A percentile compares a stretch with the other conserved stretches of the same genome.
These are phyloP conservation scores for Fistulifera pelliculosa DNA, from an alignment of 108 stramenopile genomes.

Conservation along the genomic window DNA sequence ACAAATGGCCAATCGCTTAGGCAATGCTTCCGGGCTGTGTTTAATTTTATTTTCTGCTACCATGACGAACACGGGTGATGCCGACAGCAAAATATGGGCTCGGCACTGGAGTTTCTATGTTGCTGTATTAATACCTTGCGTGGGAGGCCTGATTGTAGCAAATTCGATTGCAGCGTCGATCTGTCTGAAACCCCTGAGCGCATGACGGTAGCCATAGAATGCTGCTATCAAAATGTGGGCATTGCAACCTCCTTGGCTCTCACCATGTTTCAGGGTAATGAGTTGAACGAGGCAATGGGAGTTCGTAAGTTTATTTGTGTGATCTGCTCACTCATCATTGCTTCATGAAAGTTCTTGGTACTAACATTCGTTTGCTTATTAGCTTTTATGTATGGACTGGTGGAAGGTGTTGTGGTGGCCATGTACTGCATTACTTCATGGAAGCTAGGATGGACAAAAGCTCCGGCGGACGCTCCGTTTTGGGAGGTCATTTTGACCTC, in stretches of 20 bases:
- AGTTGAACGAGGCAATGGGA: conserved; percentile 57
- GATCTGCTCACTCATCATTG: too few species aligned
- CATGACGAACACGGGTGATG: conserved; percentile 49
- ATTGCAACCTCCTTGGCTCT: conserved; percentile 69
- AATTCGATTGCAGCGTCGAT: conserved; percentile 31
- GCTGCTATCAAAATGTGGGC: conserved; percentile 85
- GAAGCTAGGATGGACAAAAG: conserved; percentile 58
- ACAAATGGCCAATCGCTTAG: conserved; percentile 38
- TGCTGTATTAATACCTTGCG: conserved; percentile 48
- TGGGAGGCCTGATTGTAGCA: conserved; percentile 56
- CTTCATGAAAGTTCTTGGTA: too few species aligned
- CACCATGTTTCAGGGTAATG: conserved; percentile 64
- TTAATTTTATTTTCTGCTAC: conserved; percentile 64
- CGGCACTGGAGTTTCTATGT: conserved; percentile 66
- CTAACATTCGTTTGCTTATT: neutral
- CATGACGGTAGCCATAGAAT: conserved; percentile 72
- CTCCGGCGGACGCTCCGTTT: conserved; percentile 34
- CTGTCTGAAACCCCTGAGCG: conserved; percentile 56
- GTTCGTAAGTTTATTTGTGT: conserved; percentile 36
- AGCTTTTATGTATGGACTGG: conserved; percentile 48
- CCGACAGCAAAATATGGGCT: conserved; percentile 54
- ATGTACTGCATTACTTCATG: conserved; percentile 43
- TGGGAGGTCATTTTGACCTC: conserved; percentile 28
- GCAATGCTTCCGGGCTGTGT: conserved; percentile 47
- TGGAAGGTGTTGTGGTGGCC: conserved; percentile 36